Evolutionary conservation across 164 flowering plant species (phyloP), one percentile per base, ranked within the genome.

Genomic region (Litsea cubeba): DNA sequence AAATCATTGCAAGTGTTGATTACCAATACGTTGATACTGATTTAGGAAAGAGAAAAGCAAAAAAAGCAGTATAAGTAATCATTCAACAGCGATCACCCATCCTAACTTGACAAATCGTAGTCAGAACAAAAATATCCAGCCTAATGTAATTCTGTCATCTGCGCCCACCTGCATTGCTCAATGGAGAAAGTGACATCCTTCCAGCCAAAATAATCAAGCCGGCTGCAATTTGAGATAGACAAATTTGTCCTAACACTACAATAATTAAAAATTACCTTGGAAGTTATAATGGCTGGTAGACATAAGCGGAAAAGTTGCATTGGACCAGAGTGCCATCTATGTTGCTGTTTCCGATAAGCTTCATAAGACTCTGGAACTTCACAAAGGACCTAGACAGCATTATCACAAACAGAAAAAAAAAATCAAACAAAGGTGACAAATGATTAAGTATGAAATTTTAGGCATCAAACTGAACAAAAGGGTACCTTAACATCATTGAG

Each of bases 271-370:
- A 65, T 58, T n/a, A 94, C 98, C 97, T 95, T 95, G 72, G 98
- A 72, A 72, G 73, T 71, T 63, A 90, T 84, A 22, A 92, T 81
- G 66, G 69, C 91, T 11, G 94, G 99, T 78, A 95, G 83, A 79
- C 97, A 93, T 8, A 95, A 87, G 6, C 98, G 93, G 77, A 95
- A 95, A 81, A 95, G 74, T 77, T 93, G 99, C 98, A 95, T 95
- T 2, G 98, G 99, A 24, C 99, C 99, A 14, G 99, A 95, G 79
- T 95, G 99, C 99, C 99, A 95, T 72, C 99, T 81, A 68, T 95
- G 99, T 77, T 95, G 99, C 79, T 95, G 99, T 75, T 95, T 95
- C 78, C 97, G 74, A 69, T 95, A 95, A 46, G 97, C 97, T 81
- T 95, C 98, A 76, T 90, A 95, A 46, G 98, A 95, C 82, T 95